phyloP scores from a whole-genome alignment of 2,329 filamentous ascomycete species.

The Corniculantispora saksenae region DNA sequence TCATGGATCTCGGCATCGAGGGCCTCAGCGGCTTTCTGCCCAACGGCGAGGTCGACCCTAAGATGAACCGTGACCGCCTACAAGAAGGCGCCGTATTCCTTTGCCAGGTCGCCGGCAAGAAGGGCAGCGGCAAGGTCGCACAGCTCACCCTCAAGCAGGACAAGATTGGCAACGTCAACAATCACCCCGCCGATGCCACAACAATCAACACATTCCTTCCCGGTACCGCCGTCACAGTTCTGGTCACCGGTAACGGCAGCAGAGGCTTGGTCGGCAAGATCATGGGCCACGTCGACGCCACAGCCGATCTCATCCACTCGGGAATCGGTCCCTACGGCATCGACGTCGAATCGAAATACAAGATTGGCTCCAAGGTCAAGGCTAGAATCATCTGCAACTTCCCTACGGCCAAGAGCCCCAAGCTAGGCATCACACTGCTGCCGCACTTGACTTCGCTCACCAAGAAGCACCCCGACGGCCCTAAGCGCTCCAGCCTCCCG shows the following conservation, averaged over 20 bases:
- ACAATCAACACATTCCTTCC: conserved; percentile 90
- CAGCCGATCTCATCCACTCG: conserved; percentile 87
- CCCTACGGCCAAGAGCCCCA: conserved; percentile 74
- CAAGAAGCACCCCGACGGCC: conserved; percentile 40
- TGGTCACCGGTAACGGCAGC: conserved; percentile 73
- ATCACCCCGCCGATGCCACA: conserved; percentile 72
- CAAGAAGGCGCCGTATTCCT: conserved; percentile 84
- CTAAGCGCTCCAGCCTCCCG: conserved; percentile 48
- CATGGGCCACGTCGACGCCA: conserved; percentile 87
- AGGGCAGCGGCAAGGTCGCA: conserved; percentile 73
- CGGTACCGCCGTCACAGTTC: conserved; percentile 83
- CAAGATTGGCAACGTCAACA: conserved; percentile 67
- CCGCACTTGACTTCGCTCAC: conserved; percentile 75
- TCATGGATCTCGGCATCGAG: conserved; percentile 86
- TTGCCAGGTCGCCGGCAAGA: conserved; percentile 75
- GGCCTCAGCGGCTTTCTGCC: conserved; percentile 80
- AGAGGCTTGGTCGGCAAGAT: conserved; percentile 86
- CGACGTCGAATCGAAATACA: conserved; percentile 76
- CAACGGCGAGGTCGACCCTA: conserved; percentile 74
- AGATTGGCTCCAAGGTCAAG: conserved; percentile 80
- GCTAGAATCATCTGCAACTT: conserved; percentile 88
- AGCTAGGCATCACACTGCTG: conserved; percentile 83
- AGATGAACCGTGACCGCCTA: conserved; percentile 65
- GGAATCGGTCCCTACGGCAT: conserved; percentile 69
- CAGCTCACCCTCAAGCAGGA: conserved; percentile 78